Base-by-base conservation (phyloP, 192 early-diverging fungal genomes). In the Podila clonocystis region DNA sequence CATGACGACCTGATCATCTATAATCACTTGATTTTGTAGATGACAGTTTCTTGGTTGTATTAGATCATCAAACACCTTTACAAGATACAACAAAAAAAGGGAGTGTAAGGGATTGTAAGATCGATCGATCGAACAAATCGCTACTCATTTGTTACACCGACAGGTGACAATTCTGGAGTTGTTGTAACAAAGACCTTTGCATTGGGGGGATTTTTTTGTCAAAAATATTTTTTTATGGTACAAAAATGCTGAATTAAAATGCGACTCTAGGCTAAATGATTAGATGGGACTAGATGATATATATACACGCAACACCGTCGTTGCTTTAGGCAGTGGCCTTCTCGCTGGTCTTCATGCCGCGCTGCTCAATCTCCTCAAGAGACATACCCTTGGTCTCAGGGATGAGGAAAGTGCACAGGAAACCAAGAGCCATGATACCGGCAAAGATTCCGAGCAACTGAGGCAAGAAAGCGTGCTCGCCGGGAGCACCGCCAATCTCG, bases 351-450 rank as follows among this genome's bases (percentile, higher is more conserved):
- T 28, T 65, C 19, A 62, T 68, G 24, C 70, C 73, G 22, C 71
- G 75, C 74, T 82, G 76, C 84, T 72, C 87, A 66, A 91, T 87
- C 61, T 94, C 93, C 80, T 95, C 93, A 38, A 95, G 86, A 24
- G 91, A 82, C 65, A 86, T 87, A 63, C 92, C 92, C 78, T 89
- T 91, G 48, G 91, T 89, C 75, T 94, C 94, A 29, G 94, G 94
- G 26, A 95, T 80, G 58, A 89, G 83, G 75, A 87, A 65, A 24
- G 92, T 91, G 41, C 87, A 83, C 31, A 91, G n/a, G 64, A 86
- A 71, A 68, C 93, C 93, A 15, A 87, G 75, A 68, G 68, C 69
- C 85, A 90, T 89, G 74, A 85, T 62, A 38, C 48, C 85, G 36
- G 90, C 67, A 70, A 92, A 91, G 62, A 91, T 86, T 48, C 85